These are phyloP conservation scores for Scleroderma bovista DNA, from an alignment of 768 basidiomycete genomes.

Conservation along the genomic window DNA sequence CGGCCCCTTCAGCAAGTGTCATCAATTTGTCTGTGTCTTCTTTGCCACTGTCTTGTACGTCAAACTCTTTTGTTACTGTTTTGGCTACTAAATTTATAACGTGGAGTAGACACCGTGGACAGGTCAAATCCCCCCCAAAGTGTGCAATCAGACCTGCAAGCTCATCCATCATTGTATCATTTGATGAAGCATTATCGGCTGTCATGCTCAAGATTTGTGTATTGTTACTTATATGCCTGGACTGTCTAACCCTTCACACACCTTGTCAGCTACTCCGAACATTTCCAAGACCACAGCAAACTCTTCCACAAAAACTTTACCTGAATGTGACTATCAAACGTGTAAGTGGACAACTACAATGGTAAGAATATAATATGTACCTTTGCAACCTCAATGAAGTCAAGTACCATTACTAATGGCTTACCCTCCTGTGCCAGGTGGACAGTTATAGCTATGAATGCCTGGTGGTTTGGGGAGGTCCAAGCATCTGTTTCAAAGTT, in stretches of 20 bases:
- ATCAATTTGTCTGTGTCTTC: too few relatives aligned
- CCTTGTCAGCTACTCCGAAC: not conserved
- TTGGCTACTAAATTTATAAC: not conserved
- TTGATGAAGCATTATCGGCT: not conserved
- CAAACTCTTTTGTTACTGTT: not conserved
- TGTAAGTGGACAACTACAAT: not conserved
- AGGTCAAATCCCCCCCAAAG: not conserved
- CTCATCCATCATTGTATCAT: not conserved
- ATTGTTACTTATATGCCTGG: not conserved
- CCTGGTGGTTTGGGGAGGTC: slow-evolving; percentile 33
- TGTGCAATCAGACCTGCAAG: not conserved
- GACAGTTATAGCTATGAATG: slow-evolving; percentile 26
- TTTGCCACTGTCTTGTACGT: not conserved
- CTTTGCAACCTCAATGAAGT: slow-evolving; percentile 33
- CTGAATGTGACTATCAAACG: not conserved
- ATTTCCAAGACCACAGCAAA: not conserved
- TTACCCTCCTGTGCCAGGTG: slow-evolving; percentile 28
- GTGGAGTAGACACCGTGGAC: not conserved
- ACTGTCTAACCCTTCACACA: not conserved
- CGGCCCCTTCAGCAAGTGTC: too few relatives aligned
- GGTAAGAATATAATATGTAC: slow-evolving; percentile 2
- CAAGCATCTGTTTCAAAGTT: slow-evolving; percentile 33
- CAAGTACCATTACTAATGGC: slow-evolving; percentile 25
- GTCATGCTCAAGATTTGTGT: not conserved
- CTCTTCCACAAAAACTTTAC: not conserved